A percentile compares a stretch with the other conserved stretches of the same genome.
Evolutionary conservation across 2,329 filamentous ascomycete genomes (phyloP).

Genomic region (Neobulgaria alba): DNA sequence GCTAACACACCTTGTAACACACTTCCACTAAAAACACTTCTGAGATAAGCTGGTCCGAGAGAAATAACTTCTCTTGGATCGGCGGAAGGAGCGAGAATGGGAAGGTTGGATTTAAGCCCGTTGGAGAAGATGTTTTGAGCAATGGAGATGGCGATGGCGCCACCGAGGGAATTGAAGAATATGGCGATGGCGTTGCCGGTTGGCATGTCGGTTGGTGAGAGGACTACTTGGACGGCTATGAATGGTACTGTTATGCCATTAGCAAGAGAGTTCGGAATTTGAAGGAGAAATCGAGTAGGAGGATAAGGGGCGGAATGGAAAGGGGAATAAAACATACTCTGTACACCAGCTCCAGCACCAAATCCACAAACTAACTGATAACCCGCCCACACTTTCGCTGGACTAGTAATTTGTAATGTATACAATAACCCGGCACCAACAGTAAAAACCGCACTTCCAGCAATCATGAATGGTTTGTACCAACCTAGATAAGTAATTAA

Average conservation of each 20-base stretch:
- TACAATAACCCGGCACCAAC: constrained; percentile 37
- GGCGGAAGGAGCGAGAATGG: constrained; percentile 23
- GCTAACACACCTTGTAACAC: constrained; percentile 32
- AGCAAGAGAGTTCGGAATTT: background rate
- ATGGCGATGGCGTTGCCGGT: constrained; percentile 47
- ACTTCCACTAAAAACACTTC: constrained; percentile 25
- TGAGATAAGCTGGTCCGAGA: constrained; percentile 36
- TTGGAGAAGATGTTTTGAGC: constrained; percentile 41
- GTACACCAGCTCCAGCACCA: constrained; percentile 35
- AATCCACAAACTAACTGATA: constrained; percentile 43
- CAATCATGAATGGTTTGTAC: constrained; percentile 39
- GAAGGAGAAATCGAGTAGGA: too few relatives aligned
- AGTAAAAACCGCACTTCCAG: constrained; percentile 36
- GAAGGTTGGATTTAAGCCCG: constrained; percentile 23
- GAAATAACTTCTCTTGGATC: constrained; percentile 27
- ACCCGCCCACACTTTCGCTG: constrained; percentile 40
- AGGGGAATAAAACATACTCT: constrained; percentile 7
- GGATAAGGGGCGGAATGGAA: too few relatives aligned
- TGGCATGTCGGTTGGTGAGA: constrained; percentile 43
- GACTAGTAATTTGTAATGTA: constrained; percentile 34
- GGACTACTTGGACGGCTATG: constrained; percentile 41
- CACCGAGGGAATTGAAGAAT: constrained; percentile 51
- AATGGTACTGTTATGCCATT: constrained; percentile 36
- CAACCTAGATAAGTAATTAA: constrained; percentile 33
- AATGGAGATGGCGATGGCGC: constrained; percentile 48